Conservation (phyloP, 208 protist genomes). For the Leishmania tarentolae region DNA sequence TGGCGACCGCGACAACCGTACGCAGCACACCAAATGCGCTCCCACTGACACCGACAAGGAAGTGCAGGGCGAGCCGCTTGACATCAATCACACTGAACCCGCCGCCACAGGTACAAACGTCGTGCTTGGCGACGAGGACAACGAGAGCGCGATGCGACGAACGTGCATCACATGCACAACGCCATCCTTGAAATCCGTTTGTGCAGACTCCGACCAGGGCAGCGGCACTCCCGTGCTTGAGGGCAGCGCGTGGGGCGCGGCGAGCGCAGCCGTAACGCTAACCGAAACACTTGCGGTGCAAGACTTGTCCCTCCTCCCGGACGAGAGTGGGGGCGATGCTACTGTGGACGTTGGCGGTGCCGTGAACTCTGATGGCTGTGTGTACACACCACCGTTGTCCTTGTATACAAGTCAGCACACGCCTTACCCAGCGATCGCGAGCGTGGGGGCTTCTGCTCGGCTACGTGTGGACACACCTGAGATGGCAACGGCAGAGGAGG, state of each 20-base stretch:
- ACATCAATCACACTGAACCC: not conserved
- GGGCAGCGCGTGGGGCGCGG: not conserved
- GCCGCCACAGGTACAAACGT: not conserved
- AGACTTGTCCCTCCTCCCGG: constrained; percentile 34
- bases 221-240: not conserved
- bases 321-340: constrained; percentile 3
- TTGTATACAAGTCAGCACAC: constrained; percentile 3
- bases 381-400: not conserved
- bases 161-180: constrained; percentile 2
- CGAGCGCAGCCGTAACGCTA: constrained; percentile 8
- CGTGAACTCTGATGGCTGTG: not conserved
- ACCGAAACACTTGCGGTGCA: constrained; percentile 37
- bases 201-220: not conserved
- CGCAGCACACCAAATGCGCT: not conserved
- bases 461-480: not conserved
- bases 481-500: constrained; percentile 6
- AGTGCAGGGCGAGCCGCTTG: not conserved
- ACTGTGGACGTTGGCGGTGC: not conserved
- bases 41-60: not conserved
- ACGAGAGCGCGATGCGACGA: not conserved
- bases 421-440: not conserved
- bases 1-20: not conserved
- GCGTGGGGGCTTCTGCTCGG: not conserved
- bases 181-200: constrained; percentile 5
- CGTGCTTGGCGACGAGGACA: not conserved